A percentile compares a stretch with the other conserved stretches of the same genome.
These are phyloP conservation scores for Polyporus tsugae DNA, from an alignment of 1,284 basidiomycete species.

Conservation along the genomic window DNA sequence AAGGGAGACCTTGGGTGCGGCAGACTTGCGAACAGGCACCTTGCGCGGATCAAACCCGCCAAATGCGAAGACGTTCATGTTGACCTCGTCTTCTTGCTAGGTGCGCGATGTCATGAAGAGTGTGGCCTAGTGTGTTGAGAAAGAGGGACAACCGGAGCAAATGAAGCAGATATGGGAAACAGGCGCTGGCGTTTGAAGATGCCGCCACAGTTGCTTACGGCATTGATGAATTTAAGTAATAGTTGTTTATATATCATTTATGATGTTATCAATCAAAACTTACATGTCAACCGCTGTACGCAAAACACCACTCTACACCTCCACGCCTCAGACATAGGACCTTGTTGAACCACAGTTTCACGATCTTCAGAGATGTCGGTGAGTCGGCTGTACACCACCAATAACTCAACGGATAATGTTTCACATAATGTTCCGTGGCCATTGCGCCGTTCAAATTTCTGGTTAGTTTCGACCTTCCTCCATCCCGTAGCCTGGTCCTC, in stretches of 20 bases:
- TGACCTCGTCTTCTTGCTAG: neutral
- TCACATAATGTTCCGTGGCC: neutral
- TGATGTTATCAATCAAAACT: no score
- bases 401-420: no score
- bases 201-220: constrained; percentile 1
- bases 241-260: no score
- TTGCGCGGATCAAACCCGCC: constrained; percentile 6
- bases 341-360: no score
- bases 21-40: constrained; percentile 12
- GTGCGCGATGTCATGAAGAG: neutral
- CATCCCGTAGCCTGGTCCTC: neutral
- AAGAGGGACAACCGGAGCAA: neutral
- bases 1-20: constrained; percentile 33
- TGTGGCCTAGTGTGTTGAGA: neutral
- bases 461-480: neutral
- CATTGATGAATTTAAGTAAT: no score
- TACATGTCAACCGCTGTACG: no score
- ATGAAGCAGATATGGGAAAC: constrained; percentile 1
- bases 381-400: no score
- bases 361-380: no score
- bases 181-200: neutral
- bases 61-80: constrained; percentile 10
- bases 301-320: no score
- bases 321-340: no score
- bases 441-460: neutral